Evolutionary conservation across 345 rosid species (phyloP).

Genomic region (Populus davidiana): DNA sequence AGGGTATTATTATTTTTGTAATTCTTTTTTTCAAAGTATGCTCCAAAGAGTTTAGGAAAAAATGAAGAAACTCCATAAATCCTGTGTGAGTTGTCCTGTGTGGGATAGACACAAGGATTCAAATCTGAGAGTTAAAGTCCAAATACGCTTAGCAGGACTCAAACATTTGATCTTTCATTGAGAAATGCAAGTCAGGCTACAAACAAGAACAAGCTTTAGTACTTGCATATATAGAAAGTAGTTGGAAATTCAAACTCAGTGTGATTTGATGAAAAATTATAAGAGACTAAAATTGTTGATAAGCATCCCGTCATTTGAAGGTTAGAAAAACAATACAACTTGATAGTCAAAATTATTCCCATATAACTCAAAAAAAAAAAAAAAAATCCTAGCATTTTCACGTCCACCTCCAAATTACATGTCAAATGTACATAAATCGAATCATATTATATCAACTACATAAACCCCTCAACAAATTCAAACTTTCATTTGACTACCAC

Average conservation of each 20-base stretch:
- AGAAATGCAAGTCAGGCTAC: background rate
- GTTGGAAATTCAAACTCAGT: background rate
- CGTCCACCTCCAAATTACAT: background rate
- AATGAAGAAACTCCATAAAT: background rate
- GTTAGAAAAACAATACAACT: background rate
- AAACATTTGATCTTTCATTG: background rate
- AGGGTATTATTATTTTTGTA: background rate
- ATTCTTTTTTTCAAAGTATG: background rate
- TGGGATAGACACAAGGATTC: background rate
- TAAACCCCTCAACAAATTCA: background rate
- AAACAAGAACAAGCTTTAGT: background rate
- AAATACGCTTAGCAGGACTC: background rate
- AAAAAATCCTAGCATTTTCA: background rate
- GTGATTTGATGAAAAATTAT: background rate
- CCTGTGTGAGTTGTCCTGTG: background rate
- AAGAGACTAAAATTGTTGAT: background rate
- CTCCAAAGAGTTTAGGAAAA: background rate
- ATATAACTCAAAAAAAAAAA: background rate
- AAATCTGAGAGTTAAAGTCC: background rate
- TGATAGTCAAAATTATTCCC: background rate
- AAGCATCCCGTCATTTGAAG: background rate
- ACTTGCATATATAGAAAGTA: background rate
- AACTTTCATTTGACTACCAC: background rate
- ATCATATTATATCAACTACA: slow-evolving; percentile 3
- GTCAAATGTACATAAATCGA: background rate